A percentile compares a stretch with the other conserved stretches of the same genome.
Conservation (phyloP, 192 early-diverging fungal species). For the Lunasporangiospora selenospora region DNA sequence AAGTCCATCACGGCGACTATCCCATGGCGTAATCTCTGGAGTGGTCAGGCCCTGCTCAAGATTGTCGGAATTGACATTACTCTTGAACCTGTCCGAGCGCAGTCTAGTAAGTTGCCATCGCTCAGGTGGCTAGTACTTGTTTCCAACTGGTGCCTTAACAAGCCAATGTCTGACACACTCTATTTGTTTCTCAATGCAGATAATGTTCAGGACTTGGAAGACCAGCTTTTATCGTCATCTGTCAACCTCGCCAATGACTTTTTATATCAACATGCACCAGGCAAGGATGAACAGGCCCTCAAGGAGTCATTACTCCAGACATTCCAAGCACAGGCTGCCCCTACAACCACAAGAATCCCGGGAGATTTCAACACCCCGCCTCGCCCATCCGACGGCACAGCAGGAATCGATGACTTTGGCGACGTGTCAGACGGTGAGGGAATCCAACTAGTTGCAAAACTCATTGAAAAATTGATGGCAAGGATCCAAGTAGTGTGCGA, state of each 20-base stretch:
- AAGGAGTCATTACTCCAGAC: constrained; percentile 61
- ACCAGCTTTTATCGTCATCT: constrained; percentile 78
- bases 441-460: constrained; percentile 74
- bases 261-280: constrained; percentile 67
- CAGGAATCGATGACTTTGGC: background rate
- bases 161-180: no score
- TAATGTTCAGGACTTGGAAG: constrained; percentile 58
- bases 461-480: constrained; percentile 88
- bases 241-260: constrained; percentile 91
- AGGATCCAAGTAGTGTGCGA: constrained; percentile 75
- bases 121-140: no score
- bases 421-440: constrained; percentile 59
- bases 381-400: background rate
- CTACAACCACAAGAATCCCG: constrained; percentile 31
- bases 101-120: constrained; percentile 3
- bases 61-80: constrained; percentile 72
- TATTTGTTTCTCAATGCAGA: constrained; percentile 10
- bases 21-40: constrained; percentile 88
- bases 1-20: constrained; percentile 71
- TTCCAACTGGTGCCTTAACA: no score
- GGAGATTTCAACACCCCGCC: constrained; percentile 37
- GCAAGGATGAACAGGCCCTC: constrained; percentile 68
- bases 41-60: constrained; percentile 75
- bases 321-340: constrained; percentile 43
- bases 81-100: constrained; percentile 45